Evolutionary conservation across 176 grass and related monocot genomes (phyloP).

Genomic region (Aegilops speltoides): DNA sequence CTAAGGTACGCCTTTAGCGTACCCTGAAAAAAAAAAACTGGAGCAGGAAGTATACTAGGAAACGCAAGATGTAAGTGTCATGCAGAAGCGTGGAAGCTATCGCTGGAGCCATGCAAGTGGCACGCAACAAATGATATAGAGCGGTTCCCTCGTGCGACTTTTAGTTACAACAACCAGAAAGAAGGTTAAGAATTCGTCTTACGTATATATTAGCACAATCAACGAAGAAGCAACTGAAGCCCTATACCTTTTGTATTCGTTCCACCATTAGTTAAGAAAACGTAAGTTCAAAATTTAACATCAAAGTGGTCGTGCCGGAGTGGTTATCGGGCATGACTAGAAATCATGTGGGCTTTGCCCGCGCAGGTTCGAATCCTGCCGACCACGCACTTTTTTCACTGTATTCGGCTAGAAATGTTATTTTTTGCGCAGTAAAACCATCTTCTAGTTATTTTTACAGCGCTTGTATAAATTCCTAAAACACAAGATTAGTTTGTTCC

Average conservation of each 20-base stretch:
- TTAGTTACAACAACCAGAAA: background rate
- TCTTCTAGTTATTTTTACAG: background rate
- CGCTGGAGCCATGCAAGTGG: background rate
- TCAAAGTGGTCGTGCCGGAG: conserved; percentile 89
- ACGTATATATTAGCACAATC: background rate
- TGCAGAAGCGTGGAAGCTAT: conserved; percentile 6
- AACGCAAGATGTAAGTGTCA: background rate
- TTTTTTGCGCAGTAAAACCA: background rate
- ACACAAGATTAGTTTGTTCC: too few relatives aligned
- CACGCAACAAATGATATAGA: background rate
- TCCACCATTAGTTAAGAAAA: too few relatives aligned
- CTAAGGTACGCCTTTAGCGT: too few relatives aligned
- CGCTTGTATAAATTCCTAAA: too few relatives aligned
- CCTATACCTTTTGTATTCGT: too few relatives aligned
- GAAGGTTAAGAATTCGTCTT: background rate
- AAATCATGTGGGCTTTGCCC: conserved; percentile 99
- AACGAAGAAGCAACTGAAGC: background rate
- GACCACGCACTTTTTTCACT: conserved; percentile 32
- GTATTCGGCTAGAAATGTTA: too few relatives aligned
- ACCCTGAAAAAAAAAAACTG: too few relatives aligned
- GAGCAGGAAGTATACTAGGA: too few relatives aligned
- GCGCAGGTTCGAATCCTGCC: conserved; percentile 99
- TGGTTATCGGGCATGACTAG: conserved; percentile 99
- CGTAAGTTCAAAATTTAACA: background rate
- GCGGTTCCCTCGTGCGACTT: too few relatives aligned